phyloP scores from a whole-genome alignment of 208 protist species.

The Tritrichomonas foetus region DNA sequence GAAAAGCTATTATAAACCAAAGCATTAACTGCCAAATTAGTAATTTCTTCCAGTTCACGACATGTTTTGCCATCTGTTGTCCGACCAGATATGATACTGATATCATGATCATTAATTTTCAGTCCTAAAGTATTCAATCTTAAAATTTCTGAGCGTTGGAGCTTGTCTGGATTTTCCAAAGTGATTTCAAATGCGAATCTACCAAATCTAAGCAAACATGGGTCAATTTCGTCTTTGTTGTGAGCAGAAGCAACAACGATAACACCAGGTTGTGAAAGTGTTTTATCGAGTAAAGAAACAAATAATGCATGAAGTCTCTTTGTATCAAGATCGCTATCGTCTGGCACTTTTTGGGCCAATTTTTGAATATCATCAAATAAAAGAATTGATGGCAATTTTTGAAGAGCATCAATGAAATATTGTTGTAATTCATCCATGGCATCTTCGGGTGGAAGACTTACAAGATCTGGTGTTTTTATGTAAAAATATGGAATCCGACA shows the following conservation, averaged over 20 bases:
- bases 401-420: background rate
- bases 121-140: too few species aligned
- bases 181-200: background rate
- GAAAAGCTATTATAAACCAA: too few species aligned
- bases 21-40: too few species aligned
- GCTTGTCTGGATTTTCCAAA: background rate
- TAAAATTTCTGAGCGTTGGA: background rate
- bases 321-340: background rate
- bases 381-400: background rate
- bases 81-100: too few species aligned
- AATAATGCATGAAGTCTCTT: background rate
- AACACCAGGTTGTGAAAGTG: background rate
- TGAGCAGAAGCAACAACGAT: background rate
- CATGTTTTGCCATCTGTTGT: too few species aligned
- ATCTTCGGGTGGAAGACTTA: background rate
- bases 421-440: background rate
- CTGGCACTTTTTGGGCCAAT: too few species aligned
- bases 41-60: too few species aligned
- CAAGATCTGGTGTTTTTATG: background rate
- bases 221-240: background rate
- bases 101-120: too few species aligned
- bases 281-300: background rate
- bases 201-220: background rate
- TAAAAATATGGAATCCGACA: background rate
- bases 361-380: background rate